A percentile compares a stretch with the other conserved stretches of the same genome.
These are phyloP conservation scores for Falciphora oryzae DNA, from an alignment of 2,329 filamentous ascomycete genomes.

Conservation along the genomic window DNA sequence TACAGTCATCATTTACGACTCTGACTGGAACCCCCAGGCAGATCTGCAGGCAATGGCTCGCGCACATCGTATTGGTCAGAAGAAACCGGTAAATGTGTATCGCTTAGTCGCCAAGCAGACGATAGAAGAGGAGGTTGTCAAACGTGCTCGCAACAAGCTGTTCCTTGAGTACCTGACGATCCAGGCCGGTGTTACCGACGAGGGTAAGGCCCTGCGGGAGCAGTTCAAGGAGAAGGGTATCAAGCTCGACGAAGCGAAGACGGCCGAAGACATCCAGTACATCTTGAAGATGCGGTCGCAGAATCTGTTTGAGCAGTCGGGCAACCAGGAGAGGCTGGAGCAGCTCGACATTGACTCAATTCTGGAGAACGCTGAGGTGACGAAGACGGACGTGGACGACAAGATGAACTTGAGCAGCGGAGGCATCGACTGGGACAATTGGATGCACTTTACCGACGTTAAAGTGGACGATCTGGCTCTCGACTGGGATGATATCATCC, in stretches of 20 bases:
- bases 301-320: slow-evolving; percentile 97
- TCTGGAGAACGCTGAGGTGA: slow-evolving; percentile 92
- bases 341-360: slow-evolving; percentile 97
- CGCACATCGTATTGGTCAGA: slow-evolving; percentile 96
- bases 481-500: slow-evolving; percentile 98
- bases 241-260: slow-evolving; percentile 75
- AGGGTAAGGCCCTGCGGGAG: slow-evolving; percentile 70
- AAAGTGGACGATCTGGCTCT: slow-evolving; percentile 77
- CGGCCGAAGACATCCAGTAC: slow-evolving; percentile 89
- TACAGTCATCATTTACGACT: slow-evolving; percentile 96
- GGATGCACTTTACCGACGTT: slow-evolving; percentile 96
- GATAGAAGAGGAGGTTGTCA: slow-evolving; percentile 94
- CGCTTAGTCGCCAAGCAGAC: slow-evolving; percentile 96
- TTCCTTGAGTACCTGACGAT: slow-evolving; percentile 97
- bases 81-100: slow-evolving; percentile 92
- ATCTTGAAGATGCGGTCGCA: slow-evolving; percentile 98
- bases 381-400: slow-evolving; percentile 91
- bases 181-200: slow-evolving; percentile 92
- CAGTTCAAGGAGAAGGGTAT: slow-evolving; percentile 73
- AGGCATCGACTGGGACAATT: slow-evolving; percentile 79
- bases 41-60: slow-evolving; percentile 98
- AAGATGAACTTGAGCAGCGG: slow-evolving; percentile 89
- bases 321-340: slow-evolving; percentile 93
- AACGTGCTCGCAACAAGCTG: slow-evolving; percentile 93
- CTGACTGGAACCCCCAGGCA: slow-evolving; percentile 97